Evolutionary conservation across 2,329 filamentous ascomycete species (phyloP).

Genomic region (Verticillium dahliae): DNA sequence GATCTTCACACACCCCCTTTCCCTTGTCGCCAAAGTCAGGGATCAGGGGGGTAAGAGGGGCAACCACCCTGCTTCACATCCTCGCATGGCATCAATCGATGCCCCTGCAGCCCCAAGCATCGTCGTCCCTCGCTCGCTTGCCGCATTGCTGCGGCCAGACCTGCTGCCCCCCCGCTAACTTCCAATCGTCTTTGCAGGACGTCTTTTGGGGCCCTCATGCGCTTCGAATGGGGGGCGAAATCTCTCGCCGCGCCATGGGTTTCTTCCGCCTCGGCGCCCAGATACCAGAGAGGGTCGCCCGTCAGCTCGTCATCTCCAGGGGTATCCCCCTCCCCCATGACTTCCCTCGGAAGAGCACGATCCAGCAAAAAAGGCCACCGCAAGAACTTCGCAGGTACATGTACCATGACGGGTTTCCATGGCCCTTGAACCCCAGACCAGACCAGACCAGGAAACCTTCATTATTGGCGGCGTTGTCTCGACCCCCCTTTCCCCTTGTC

Average conservation of each 20-base stretch:
- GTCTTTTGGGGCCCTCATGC: background rate
- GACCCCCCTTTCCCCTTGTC: background rate
- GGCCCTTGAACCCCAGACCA: background rate
- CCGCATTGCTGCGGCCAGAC: background rate
- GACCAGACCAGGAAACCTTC: background rate
- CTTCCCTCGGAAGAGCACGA: background rate
- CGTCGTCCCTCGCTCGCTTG: background rate
- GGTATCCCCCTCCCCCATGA: background rate
- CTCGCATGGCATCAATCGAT: background rate
- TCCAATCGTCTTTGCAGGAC: background rate
- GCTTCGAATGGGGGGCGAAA: background rate
- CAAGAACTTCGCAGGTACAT: background rate
- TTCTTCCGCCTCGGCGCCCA: background rate
- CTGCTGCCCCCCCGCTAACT: background rate
- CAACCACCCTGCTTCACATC: background rate
- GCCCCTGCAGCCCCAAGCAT: background rate
- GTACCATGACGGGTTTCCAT: background rate
- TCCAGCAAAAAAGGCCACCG: background rate
- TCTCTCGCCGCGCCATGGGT: background rate
- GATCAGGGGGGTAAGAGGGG: background rate
- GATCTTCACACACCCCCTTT: background rate
- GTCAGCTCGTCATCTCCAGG: background rate
- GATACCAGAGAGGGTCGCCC: background rate
- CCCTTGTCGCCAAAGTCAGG: background rate
- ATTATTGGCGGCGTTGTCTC: background rate